These are phyloP conservation scores for Alternaria hordeiaustralica DNA, from an alignment of 2,329 filamentous ascomycete species.

Conservation along the genomic window DNA sequence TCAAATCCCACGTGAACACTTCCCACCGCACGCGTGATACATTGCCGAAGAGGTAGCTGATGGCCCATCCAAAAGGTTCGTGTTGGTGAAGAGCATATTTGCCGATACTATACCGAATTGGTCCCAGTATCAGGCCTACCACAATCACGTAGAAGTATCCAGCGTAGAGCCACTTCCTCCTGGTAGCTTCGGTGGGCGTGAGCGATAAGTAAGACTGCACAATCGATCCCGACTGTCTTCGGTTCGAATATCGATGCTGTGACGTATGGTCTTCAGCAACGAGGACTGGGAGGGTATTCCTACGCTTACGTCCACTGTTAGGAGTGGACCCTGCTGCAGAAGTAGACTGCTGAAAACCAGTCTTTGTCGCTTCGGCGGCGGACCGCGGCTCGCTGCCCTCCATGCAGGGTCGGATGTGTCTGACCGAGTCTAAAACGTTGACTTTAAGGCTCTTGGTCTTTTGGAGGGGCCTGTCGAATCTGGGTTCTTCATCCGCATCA, in stretches of 20 bases:
- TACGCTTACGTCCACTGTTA: constrained; percentile 27
- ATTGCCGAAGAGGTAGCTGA: constrained; percentile 88
- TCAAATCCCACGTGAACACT: constrained; percentile 71
- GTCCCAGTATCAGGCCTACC: constrained; percentile 69
- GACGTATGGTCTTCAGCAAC: constrained; percentile 30
- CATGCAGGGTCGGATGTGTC: constrained; percentile 11
- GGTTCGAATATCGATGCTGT: constrained; percentile 26
- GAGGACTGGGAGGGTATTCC: constrained; percentile 45
- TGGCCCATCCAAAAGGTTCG: constrained; percentile 91
- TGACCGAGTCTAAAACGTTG: constrained; percentile 31
- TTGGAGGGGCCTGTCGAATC: constrained; percentile 24
- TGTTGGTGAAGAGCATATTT: constrained; percentile 69
- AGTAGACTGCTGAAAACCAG: constrained; percentile 16
- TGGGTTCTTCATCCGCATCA: constrained; percentile 54
- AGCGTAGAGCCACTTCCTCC: constrained; percentile 85
- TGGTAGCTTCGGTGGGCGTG: constrained; percentile 76
- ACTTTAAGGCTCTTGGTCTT: constrained; percentile 39
- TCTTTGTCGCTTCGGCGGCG: constrained; percentile 37
- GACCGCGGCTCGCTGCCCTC: constrained; percentile 36
- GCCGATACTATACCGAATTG: constrained; percentile 73
- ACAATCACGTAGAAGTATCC: constrained; percentile 76
- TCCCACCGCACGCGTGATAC: constrained; percentile 73
- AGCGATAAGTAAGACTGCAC: constrained; percentile 76
- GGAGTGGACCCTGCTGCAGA: constrained; percentile 1
- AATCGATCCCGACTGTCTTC: constrained; percentile 42